These are phyloP conservation scores for Exophiala sideris DNA, from an alignment of 2,329 filamentous ascomycete species.

Conservation along the genomic window DNA sequence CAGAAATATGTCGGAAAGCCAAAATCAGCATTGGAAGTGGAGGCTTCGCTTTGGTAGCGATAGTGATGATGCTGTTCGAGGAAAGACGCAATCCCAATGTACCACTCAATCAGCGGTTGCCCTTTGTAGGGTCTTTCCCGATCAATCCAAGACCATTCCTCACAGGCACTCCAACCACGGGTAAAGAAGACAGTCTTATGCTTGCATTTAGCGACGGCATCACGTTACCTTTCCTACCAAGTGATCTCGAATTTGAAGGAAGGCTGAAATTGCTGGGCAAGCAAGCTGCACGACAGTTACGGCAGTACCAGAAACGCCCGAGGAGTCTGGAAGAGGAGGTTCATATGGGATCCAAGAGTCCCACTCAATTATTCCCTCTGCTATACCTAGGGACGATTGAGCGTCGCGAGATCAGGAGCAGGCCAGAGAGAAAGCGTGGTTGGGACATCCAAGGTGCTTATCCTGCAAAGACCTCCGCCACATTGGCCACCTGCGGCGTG, in stretches of 20 bases:
- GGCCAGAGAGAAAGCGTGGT: conserved; percentile 5
- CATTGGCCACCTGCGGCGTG: conserved; percentile 22
- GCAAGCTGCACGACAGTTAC: conserved; percentile 23
- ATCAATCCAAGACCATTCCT: conserved; percentile 27
- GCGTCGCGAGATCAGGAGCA: conserved; percentile 15
- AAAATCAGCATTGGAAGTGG: conserved; percentile 24
- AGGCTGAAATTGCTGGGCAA: conserved; percentile 22
- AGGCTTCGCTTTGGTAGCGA: conserved; percentile 24
- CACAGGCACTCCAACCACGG: conserved; percentile 12
- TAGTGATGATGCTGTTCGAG: conserved; percentile 27
- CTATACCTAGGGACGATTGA: conserved; percentile 24
- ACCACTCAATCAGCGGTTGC: conserved; percentile 11
- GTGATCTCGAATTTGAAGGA: conserved; percentile 19
- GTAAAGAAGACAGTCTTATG: conserved; percentile 26
- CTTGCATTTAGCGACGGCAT: conserved; percentile 28
- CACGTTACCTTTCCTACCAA: conserved; percentile 22
- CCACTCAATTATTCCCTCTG: conserved; percentile 20
- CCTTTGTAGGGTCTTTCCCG: conserved; percentile 28
- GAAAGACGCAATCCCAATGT: conserved; percentile 20
- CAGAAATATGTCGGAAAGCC: conserved; percentile 20
- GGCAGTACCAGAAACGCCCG: conserved; percentile 26
- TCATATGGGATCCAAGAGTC: conserved; percentile 22
- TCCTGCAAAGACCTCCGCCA: conserved; percentile 10
- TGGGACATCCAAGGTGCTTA: conserved; percentile 22
- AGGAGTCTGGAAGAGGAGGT: conserved; percentile 14